Evolutionary conservation across 495 filamentous ascomycete species (phyloP), one percentile per base, ranked within the genome.

Genomic region (Aspergillus coremiiformis): DNA sequence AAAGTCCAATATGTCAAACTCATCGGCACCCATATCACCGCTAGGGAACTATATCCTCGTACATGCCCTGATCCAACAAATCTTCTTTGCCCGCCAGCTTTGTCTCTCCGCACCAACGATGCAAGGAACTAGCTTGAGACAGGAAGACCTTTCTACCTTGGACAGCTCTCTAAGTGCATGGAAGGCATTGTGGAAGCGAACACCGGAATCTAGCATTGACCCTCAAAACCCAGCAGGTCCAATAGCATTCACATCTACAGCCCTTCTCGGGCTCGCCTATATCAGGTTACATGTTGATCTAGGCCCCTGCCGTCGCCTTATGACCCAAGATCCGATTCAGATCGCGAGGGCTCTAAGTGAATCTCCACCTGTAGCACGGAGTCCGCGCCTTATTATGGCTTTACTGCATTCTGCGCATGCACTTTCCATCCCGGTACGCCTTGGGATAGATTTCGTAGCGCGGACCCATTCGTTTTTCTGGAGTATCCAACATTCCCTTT

Each of bases 401-500:
- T 53, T 79, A 10, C 59, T 78, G 1, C 76, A 79, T 52, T 75
- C 76, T 15, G 74, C 74, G 0, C 78, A 80, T 39, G 76, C 76
- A 27, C 66, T 80, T 12, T 78, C 76, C 14, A 75, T 79, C 32
- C 76, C 76, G 0, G 76, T 79, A 6, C 68, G 75, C 48, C 67
- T 80, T 6, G 78, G 78, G 1, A 73, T 80, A 32, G 67, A 73
- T 39, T 77, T 77, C 37, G 76, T 78, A 39, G 76, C 78, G 4
- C 65, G 67, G 33, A 77, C 73, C 8, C 74, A 78, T 51, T 77
- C 75, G 0, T 76, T 78, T 44, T 75, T 79, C 57, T 80, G 76
- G 78, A 74, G 72, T 26, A 77, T 80, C 29, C 74, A 80, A 55
- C 76, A 80, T 54, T 78, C 77, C 0, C 67, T 80, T 22, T 79